Conservation (phyloP, 2,329 filamentous ascomycete species). For the Nemania abortiva region DNA sequence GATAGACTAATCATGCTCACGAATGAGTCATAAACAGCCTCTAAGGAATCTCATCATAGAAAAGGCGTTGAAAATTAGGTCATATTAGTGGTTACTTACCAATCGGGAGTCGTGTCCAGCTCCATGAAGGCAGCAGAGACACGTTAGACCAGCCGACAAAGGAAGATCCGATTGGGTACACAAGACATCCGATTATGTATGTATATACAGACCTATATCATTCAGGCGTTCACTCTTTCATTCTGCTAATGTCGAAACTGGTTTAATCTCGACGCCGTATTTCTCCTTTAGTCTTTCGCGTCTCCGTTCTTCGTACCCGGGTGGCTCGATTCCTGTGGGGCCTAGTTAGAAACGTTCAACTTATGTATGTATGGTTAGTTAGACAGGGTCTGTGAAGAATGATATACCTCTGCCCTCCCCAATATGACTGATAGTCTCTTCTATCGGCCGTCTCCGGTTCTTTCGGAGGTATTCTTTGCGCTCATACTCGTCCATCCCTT, state of each 20-base stretch:
- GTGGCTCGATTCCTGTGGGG: constrained; percentile 77
- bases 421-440: constrained; percentile 83
- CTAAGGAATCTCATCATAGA: constrained; percentile 53
- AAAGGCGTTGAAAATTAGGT: constrained; percentile 15
- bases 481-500: constrained; percentile 76
- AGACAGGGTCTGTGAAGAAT: background rate
- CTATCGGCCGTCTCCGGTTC: constrained; percentile 78
- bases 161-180: constrained; percentile 26
- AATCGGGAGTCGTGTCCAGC: constrained; percentile 16
- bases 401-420: constrained; percentile 84
- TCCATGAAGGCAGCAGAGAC: constrained; percentile 14
- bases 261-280: constrained; percentile 87
- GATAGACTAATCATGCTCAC: constrained; percentile 53
- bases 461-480: constrained; percentile 80
- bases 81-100: constrained; percentile 32
- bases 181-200: constrained; percentile 41
- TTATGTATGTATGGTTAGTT: background rate
- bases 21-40: constrained; percentile 56
- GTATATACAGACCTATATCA: constrained; percentile 46
- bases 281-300: constrained; percentile 84
- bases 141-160: constrained; percentile 26
- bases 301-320: constrained; percentile 87
- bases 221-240: constrained; percentile 39
- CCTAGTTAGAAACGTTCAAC: constrained; percentile 6
- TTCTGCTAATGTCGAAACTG: constrained; percentile 66